Evolutionary conservation across 2,329 filamentous ascomycete species (phyloP), one percentile per base, ranked within the genome.

Genomic region (Neonectria punicea): DNA sequence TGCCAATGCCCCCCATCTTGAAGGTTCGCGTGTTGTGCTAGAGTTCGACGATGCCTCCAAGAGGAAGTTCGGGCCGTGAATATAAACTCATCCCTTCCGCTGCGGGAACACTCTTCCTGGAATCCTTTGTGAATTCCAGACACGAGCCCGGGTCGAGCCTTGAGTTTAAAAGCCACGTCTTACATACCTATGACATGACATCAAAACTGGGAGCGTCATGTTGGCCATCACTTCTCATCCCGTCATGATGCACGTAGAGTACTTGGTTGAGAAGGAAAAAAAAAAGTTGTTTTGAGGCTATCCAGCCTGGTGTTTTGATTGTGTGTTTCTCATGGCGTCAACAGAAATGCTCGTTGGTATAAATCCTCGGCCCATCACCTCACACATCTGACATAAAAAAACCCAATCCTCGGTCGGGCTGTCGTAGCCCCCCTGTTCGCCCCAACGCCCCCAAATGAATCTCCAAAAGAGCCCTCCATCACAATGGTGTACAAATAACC

Each of bases 391-490:
- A 34, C 47, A 18, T 50, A 34, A 57, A 57, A 57, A 51, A 57
- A 39, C 53, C 67, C 56, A 47, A 50, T 20, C 30, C 34, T 59
- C 50, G 4, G 49, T 59, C 50, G 4, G 49, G 30, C 49, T 51
- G 28, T 34, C 28, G 28, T 34, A 30, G 46, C 49, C 28, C 16
- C 16, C 14, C 5, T 32, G 7, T n/a, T 51, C 30, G 47, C 59
- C 53, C 44, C 57, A 50, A 59, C 39, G 44, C 67, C 53, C 18
- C 18, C 18, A 58, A 44, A 39, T 16, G 28, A 58, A 51, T 58
- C 10, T 54, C 59, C 56, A 57, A 70, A 70, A 36, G 61, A 49
- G 39, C 61, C 59, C 63, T 70, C 55, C 65, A 70, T 69, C 68
- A 47, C 53, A 53, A 57, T 66, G 53, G 30, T 51, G 49, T 57